Evolutionary conservation across 371 early-diverging fungal species (phyloP).

Genomic region (Paraphysoderma sedebokerense): DNA sequence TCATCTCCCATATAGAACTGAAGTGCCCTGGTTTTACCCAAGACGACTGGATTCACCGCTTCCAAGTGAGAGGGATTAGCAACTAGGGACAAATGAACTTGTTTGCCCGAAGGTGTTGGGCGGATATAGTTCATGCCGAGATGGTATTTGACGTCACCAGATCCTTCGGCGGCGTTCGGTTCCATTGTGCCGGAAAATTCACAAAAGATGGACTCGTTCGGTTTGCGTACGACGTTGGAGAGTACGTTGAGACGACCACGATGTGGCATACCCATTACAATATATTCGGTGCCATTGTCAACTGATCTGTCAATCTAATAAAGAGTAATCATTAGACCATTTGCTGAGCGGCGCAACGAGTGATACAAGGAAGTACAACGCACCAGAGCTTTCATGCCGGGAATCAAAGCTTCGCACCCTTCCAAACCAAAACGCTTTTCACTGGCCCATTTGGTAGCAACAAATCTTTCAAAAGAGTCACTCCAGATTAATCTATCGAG

Average conservation of each 20-base stretch:
- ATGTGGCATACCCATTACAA: conserved; percentile 96
- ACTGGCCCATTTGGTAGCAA: conserved; percentile 84
- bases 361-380: conserved; percentile 6
- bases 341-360: background rate
- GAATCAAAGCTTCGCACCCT: conserved; percentile 90
- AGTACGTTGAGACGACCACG: conserved; percentile 96
- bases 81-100: conserved; percentile 84
- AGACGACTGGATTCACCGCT: conserved; percentile 92
- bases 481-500: conserved; percentile 93
- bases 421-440: conserved; percentile 97
- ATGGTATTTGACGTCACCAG: conserved; percentile 97
- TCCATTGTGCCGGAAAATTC: conserved; percentile 65
- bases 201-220: conserved; percentile 90
- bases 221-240: conserved; percentile 92
- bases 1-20: conserved; percentile 82
- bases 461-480: conserved; percentile 87
- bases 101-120: conserved; percentile 87
- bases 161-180: conserved; percentile 65
- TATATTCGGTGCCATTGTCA: conserved; percentile 78
- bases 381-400: conserved; percentile 91
- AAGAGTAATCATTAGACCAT: background rate
- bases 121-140: conserved; percentile 91
- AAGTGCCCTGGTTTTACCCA: conserved; percentile 87
- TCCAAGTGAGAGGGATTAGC: conserved; percentile 98
- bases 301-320: conserved; percentile 77